Evolutionary conservation across 2,329 filamentous ascomycete genomes (phyloP).

Genomic region (Catunica adiposa): DNA sequence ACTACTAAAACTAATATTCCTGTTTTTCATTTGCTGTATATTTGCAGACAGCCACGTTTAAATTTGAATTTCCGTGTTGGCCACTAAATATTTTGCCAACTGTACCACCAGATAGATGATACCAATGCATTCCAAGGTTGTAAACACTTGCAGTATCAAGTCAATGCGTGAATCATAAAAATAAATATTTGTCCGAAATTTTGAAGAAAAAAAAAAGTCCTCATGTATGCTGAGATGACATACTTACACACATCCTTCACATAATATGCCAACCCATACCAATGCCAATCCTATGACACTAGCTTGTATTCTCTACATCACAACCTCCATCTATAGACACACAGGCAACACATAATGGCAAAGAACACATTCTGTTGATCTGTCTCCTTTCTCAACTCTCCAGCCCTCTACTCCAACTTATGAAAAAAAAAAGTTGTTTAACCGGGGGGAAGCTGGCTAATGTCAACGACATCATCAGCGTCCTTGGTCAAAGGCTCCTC

Average conservation of each 20-base stretch:
- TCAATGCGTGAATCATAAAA: not conserved
- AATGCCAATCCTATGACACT: not conserved
- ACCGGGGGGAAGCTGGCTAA: conserved; percentile 81
- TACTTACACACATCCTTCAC: not conserved
- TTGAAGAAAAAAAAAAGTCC: not conserved
- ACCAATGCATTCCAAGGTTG: not conserved
- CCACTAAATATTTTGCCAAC: not conserved
- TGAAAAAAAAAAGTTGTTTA: conserved; percentile 26
- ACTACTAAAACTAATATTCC: not conserved
- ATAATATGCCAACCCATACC: not conserved
- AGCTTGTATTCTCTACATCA: not conserved
- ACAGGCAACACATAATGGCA: conserved; percentile 6
- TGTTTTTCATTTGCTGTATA: not conserved
- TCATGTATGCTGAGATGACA: not conserved
- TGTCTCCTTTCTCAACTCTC: conserved; percentile 12
- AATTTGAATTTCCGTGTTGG: not conserved
- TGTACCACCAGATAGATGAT: conserved; percentile 1
- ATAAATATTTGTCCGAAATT: not conserved
- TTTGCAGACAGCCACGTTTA: not conserved
- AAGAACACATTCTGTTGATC: conserved; percentile 15
- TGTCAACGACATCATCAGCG: conserved; percentile 86
- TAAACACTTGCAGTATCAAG: not conserved
- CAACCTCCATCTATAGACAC: not conserved
- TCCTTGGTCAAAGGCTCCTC: conserved; percentile 61
- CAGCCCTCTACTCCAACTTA: not conserved